Evolutionary conservation across 2,329 filamentous ascomycete species (phyloP), one percentile per base, ranked within the genome.

Genomic region (Claviceps paspali): DNA sequence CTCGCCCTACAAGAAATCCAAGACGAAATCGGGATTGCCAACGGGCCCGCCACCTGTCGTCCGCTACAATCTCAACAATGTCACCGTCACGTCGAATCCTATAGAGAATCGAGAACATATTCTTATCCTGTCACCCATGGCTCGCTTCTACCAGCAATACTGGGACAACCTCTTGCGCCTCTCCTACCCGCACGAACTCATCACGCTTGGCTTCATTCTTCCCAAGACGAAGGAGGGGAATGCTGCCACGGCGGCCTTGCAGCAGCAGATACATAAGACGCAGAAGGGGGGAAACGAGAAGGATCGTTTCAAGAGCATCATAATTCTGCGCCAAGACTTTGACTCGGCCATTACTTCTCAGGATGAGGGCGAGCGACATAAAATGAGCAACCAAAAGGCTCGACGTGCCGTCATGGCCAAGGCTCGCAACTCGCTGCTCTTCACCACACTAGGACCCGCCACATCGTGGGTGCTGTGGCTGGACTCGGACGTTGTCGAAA

Each of bases 401-500:
- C 77, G 91, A 10, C 75, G 91, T 26, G 80, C 85, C 29, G 80
- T 84, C 42, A 96, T 98, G 91, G 79, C 85, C 51, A 82, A 84
- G 52, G 88, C 91, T 27, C 79, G 91, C 45, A 98, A 98, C 56
- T 92, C 83, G 38, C 70, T 98, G 7, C 72, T 98, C 21, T 98
- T 96, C 63, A 95, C 91, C 7, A 96, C 88, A 0, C 66, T 98
- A 8, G 87, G 88, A 2, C 87, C 87, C 1, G 72, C 76, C 10
- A 95, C 86, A 0, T 91, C 85, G 0, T 98, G 91, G 91, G 87
- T 98, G 24, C 68, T 98, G 18, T 98, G 91, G 91, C 69, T 98
- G 22, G 91, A 98, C 54, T 73, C 79, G 27, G 91, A 98, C 56
- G 81, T 98, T 45, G 55, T 98, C 47, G 91, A 98, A 62, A 85